Evolutionary conservation across 106 monocot genomes (phyloP).

Genomic region (Allium fistulosum): DNA sequence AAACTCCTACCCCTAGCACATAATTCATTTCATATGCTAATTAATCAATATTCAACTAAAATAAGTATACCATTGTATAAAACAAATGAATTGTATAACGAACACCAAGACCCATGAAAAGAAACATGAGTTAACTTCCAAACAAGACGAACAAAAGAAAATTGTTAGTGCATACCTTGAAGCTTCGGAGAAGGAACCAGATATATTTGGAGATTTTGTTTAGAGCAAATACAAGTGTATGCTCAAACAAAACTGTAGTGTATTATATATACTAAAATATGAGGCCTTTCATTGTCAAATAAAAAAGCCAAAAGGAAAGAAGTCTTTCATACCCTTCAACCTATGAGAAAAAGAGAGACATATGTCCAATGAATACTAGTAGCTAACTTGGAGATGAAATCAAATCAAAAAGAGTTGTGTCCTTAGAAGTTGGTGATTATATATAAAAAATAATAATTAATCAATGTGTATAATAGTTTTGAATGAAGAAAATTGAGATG

Average conservation of each 20-base stretch:
- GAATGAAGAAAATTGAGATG: background rate
- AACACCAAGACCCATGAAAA: too few species aligned
- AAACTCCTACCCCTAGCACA: too few species aligned
- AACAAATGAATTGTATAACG: background rate
- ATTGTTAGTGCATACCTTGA: background rate
- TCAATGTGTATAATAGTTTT: background rate
- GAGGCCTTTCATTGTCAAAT: background rate
- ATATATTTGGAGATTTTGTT: background rate
- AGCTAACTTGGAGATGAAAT: background rate
- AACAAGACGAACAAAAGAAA: conserved; percentile 1
- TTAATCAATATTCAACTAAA: too few species aligned
- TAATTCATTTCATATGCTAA: too few species aligned
- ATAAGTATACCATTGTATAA: background rate
- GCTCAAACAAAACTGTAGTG: background rate
- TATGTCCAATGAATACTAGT: background rate
- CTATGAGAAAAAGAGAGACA: conserved; percentile 1
- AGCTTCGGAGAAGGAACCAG: background rate
- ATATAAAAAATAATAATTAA: background rate
- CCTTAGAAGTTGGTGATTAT: conserved; percentile 3
- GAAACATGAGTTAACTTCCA: conserved; percentile 1
- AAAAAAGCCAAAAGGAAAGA: background rate
- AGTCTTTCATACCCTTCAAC: conserved; percentile 12
- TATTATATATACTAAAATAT: background rate
- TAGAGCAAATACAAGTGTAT: background rate
- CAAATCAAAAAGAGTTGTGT: background rate